Percentiles rank a stretch among this genome's conserved stretches.
These are phyloP conservation scores for Mortierella sp. DNA, from an alignment of 371 early-diverging fungal species.

Conservation along the genomic window DNA sequence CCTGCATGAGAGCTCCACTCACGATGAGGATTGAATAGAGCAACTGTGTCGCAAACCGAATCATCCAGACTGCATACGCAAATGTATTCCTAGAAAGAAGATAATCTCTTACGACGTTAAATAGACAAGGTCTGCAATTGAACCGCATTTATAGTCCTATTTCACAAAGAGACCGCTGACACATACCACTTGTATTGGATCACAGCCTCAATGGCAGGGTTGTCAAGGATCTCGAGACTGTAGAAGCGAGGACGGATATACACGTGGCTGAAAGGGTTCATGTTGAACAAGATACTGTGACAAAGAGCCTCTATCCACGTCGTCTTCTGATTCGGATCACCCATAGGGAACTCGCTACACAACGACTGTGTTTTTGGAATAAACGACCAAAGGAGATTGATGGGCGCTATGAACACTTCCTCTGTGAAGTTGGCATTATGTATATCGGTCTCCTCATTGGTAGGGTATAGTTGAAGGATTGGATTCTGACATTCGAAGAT, in stretches of 20 bases:
- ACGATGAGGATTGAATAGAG: conserved; percentile 18
- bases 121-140: no score
- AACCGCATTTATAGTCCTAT: no score
- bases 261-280: no score
- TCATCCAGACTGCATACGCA: conserved; percentile 25
- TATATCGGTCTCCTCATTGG: not conserved
- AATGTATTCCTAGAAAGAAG: conserved; percentile 20
- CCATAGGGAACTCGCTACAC: no score
- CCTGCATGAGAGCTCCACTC: conserved; percentile 11
- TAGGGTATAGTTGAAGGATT: conserved; percentile 9
- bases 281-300: no score
- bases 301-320: no score
- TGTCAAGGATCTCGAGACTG: conserved; percentile 12
- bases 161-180: no score
- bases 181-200: conserved; percentile 34
- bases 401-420: conserved; percentile 14
- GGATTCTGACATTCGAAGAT: conserved; percentile 16
- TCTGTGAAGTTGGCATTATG: conserved; percentile 14
- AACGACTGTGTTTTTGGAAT: no score
- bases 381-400: conserved; percentile 20
- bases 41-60: conserved; percentile 17
- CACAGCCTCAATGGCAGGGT: conserved; percentile 29
- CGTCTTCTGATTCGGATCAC: no score
- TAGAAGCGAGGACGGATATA: no score
- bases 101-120: not conserved